Conservation (phyloP, 1,284 basidiomycete genomes). For the Austroboletus niveus region DNA sequence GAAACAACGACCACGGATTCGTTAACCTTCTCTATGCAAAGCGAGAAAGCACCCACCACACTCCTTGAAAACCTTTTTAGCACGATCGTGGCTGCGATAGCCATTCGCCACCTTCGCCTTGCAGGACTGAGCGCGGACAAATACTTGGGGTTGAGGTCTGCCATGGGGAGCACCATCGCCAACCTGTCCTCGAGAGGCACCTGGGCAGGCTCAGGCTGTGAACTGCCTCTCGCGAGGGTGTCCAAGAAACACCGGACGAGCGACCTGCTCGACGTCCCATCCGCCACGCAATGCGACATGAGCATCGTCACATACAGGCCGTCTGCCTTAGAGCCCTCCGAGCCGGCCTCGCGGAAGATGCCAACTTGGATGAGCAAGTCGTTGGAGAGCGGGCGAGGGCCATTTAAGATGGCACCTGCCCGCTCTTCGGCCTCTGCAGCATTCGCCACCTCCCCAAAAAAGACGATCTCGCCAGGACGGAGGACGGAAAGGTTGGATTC, state of each 20-base stretch:
- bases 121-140: conserved; percentile 32
- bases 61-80: conserved; percentile 29
- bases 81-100: conserved; percentile 43
- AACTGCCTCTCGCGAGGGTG: background rate
- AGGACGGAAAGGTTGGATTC: background rate
- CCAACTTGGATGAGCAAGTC: background rate
- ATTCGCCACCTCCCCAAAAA: background rate
- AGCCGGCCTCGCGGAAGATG: background rate
- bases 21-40: background rate
- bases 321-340: background rate
- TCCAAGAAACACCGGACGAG: background rate
- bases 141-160: conserved; percentile 35
- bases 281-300: background rate
- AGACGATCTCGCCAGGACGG: background rate
- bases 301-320: background rate
- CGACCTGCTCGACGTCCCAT: background rate
- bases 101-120: conserved; percentile 46
- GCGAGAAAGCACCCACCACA: background rate
- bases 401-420: background rate
- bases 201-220: background rate
- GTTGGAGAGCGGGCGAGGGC: background rate
- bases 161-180: conserved; percentile 38
- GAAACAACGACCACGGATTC: background rate
- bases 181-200: conserved; percentile 39
- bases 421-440: background rate